Conservation (phyloP, 2,329 filamentous ascomycete species). For the Xylariaceae sp. region DNA sequence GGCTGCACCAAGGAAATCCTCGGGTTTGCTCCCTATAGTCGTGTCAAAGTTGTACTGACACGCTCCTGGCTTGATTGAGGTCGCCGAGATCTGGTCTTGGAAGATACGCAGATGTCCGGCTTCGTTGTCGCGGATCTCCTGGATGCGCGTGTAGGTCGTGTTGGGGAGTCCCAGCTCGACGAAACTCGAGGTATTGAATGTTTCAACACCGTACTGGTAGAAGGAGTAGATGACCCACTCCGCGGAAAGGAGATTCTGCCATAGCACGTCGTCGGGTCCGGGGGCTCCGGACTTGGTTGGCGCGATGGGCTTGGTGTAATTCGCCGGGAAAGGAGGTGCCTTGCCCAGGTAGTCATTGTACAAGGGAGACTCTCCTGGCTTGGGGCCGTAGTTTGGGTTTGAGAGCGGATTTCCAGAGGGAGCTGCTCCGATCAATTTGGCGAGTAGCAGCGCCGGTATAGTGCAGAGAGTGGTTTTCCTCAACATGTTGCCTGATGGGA, state of each 20-base stretch:
- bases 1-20: constrained; percentile 26
- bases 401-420: constrained; percentile 1
- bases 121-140: constrained; percentile 43
- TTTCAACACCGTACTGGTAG: constrained; percentile 39
- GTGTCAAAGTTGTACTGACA: constrained; percentile 21
- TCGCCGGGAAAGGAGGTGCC: constrained; percentile 34
- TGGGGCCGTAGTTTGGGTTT: constrained; percentile 30
- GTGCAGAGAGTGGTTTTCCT: background rate
- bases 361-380: constrained; percentile 29
- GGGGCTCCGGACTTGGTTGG: constrained; percentile 24
- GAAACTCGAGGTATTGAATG: constrained; percentile 36
- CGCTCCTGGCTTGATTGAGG: constrained; percentile 36
- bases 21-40: constrained; percentile 17
- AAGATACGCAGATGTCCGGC: constrained; percentile 43
- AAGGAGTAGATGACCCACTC: constrained; percentile 44
- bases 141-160: constrained; percentile 30
- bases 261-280: constrained; percentile 38
- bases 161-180: constrained; percentile 30
- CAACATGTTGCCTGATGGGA: constrained; percentile 33
- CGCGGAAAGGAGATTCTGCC: constrained; percentile 42
- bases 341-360: constrained; percentile 34
- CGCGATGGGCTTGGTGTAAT: constrained; percentile 32
- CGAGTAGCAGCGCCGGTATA: background rate
- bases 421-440: background rate
- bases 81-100: constrained; percentile 39